Base-by-base conservation (phyloP, 345 rosid genomes). In the Boechera divaricarpa region DNA sequence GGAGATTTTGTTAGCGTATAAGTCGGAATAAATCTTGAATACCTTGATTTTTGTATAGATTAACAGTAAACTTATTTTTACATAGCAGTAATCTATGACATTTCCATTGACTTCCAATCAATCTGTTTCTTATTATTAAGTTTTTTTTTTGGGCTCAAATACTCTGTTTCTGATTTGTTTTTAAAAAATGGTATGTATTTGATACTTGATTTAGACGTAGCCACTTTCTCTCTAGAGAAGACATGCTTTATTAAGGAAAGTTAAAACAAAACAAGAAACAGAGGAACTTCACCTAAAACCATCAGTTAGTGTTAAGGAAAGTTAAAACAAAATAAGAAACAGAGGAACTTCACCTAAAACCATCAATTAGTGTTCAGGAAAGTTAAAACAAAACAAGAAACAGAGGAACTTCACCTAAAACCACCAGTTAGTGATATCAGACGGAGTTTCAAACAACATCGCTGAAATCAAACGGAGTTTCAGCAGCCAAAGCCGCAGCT, bases 401-500 rank as follows among this genome's bases (percentile, higher is more conserved):
- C 52, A 49, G 31, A 72, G 31, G 45, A 24, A 45, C 16, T 16
- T 16, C 16, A 16, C 16, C 16, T 16, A 16, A 16, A 16, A 16
- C 16, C 16, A 16, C 31, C 41, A 32, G 16, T 29, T 42, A 28
- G 44, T 31, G 18, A 56, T 6, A 62, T 33, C 44, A 41, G 13
- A 41, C 44, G 13, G 44, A 10, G 44, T 41, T 21, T 75, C 74
- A 68, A 52, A 76, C 55, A 26, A 76, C n/a, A 53, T 76, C 75
- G 12, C 16, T 61, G 63, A 76, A 69, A 32, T 69, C 69, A 31
- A 76, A 60, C 0, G 63, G 39, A 52, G 63, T 32, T 32, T 69
- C 75, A 61, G 5, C 55, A 41, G 48, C 48, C 79, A 69, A 42
- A 76, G 67, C 70, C 33, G 7, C 15, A 44, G 56, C 69, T 69